Percentiles rank a stretch among this genome's conserved stretches.
Conservation (phyloP, 2,329 filamentous ascomycete species). For the Teratosphaeria nubilosa region DNA sequence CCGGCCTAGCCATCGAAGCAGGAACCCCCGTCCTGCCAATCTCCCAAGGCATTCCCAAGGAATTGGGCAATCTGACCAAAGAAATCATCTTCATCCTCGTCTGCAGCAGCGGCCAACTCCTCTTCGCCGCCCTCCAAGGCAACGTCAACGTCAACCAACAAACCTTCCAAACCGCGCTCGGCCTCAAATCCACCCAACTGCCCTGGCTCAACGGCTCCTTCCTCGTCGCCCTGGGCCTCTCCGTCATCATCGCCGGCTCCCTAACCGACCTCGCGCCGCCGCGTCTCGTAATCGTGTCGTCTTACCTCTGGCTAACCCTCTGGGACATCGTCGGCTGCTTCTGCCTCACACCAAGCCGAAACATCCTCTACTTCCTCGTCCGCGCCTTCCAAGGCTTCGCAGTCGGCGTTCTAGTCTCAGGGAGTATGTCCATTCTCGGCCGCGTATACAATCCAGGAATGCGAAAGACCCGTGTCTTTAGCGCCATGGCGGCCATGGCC, state of each 20-base stretch:
- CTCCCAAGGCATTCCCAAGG: conserved; percentile 25
- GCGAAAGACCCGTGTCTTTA: conserved; percentile 29
- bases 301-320: conserved; percentile 32
- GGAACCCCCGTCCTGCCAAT: neutral
- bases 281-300: conserved; percentile 32
- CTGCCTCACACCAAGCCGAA: conserved; percentile 26
- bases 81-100: conserved; percentile 33
- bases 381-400: conserved; percentile 30
- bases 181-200: conserved; percentile 29
- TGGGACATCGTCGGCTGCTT: conserved; percentile 33
- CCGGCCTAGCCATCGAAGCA: neutral
- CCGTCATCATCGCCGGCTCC: conserved; percentile 30
- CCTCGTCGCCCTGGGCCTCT: conserved; percentile 33
- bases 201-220: conserved; percentile 36
- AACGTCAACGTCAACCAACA: conserved; percentile 33
- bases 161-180: conserved; percentile 28
- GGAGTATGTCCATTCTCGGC: conserved; percentile 28
- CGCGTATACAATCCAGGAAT: conserved; percentile 30
- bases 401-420: conserved; percentile 27
- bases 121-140: conserved; percentile 34
- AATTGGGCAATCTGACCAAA: conserved; percentile 30
- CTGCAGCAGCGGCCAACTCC: conserved; percentile 34
- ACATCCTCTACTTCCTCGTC: conserved; percentile 28
- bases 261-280: conserved; percentile 34
- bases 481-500: conserved; percentile 27